A percentile compares a stretch with the other conserved stretches of the same genome.
Evolutionary conservation across 352 stramenopile species (phyloP).

Genomic region (Phytophthora multivora): DNA sequence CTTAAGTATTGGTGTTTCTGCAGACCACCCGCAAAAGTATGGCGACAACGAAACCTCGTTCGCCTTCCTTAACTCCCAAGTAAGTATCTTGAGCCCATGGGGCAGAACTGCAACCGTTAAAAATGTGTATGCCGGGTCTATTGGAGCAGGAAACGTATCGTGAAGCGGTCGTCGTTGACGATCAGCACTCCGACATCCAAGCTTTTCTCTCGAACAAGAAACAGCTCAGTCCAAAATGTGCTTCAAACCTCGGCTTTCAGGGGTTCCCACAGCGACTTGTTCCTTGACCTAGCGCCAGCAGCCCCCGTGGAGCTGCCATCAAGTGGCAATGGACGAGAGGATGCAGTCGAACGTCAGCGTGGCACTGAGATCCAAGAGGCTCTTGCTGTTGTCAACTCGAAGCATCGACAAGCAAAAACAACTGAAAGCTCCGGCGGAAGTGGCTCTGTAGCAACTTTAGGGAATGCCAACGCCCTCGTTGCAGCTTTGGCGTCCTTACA

Average conservation of each 20-base stretch:
- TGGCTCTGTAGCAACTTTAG: constrained; percentile 9
- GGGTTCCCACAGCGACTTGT: constrained; percentile 7
- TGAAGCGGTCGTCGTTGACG: constrained; percentile 29
- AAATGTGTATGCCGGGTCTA: neutral
- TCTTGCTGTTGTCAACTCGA: neutral
- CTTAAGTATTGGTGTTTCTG: neutral
- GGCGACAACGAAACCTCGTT: constrained; percentile 29
- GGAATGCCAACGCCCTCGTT: constrained; percentile 19
- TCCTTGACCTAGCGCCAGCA: constrained; percentile 2
- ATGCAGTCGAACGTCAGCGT: neutral
- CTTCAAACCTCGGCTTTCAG: constrained; percentile 2
- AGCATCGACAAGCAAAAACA: constrained; percentile 9
- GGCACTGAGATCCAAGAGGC: neutral
- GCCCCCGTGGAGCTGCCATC: neutral
- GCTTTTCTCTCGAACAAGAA: constrained; percentile 18
- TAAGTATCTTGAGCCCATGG: constrained; percentile 1
- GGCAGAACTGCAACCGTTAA: neutral
- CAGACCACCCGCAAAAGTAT: constrained; percentile 19
- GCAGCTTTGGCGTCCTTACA: constrained; percentile 28
- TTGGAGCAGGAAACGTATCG: constrained; percentile 25
- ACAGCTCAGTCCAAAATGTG: constrained; percentile 1
- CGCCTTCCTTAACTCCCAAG: constrained; percentile 26
- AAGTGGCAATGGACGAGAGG: neutral
- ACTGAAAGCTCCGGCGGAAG: constrained; percentile 7
- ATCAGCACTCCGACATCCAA: constrained; percentile 21